These are phyloP conservation scores for Cytospora mali DNA, from an alignment of 2,329 filamentous ascomycete genomes.

Conservation along the genomic window DNA sequence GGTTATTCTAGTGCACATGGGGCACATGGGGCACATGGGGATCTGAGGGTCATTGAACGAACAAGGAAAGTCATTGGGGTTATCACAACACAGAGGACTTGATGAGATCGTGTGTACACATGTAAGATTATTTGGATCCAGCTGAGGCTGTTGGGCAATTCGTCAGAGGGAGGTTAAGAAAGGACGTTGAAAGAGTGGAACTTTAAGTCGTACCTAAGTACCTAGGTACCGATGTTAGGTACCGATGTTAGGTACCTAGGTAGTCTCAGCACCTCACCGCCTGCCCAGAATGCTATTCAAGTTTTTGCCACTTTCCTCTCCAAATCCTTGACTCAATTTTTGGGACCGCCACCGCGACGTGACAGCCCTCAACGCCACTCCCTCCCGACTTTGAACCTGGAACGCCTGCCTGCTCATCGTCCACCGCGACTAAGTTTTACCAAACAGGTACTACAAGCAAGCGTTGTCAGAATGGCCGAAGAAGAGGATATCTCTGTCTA, in stretches of 20 bases:
- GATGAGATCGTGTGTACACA: too few relatives aligned
- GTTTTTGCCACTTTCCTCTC: background rate
- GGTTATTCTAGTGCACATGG: too few relatives aligned
- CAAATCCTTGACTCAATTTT: slow-evolving; percentile 5
- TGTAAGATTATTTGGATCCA: too few relatives aligned
- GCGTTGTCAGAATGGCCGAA: slow-evolving; percentile 56
- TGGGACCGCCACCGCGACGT: background rate
- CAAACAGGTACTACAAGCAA: background rate
- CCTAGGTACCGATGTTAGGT: too few relatives aligned
- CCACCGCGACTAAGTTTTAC: background rate
- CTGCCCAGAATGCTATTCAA: background rate
- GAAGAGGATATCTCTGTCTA: slow-evolving; percentile 73
- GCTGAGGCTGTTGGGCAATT: too few relatives aligned
- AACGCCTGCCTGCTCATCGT: background rate
- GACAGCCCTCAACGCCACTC: background rate
- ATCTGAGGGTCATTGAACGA: too few relatives aligned
- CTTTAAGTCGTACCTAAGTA: too few relatives aligned
- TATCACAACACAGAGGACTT: too few relatives aligned
- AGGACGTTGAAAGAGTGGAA: too few relatives aligned
- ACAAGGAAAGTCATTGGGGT: too few relatives aligned
- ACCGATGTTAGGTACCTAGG: background rate
- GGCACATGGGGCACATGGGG: too few relatives aligned
- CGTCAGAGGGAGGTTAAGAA: too few relatives aligned
- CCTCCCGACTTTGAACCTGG: background rate
- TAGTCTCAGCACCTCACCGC: background rate